These are phyloP conservation scores for Cotoneaster glaucophyllus DNA, from an alignment of 306 rosid species.

Conservation along the genomic window DNA sequence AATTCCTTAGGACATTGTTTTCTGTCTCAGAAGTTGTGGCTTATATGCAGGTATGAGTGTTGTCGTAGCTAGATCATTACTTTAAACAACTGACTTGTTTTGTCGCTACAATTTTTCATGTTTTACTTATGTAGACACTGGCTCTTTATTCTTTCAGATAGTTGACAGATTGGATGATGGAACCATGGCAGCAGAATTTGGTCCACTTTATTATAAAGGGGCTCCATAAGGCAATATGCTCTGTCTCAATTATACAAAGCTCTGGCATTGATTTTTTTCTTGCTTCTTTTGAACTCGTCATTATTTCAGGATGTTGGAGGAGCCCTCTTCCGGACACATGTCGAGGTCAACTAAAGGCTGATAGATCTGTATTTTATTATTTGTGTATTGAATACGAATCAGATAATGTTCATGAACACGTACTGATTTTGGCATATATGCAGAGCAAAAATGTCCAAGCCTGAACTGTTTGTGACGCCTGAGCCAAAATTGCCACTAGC, in stretches of 20 bases:
- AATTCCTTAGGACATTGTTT: conserved; percentile 85
- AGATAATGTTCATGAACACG: conserved; percentile 6
- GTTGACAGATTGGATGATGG: conserved; percentile 92
- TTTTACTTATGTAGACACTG: background rate
- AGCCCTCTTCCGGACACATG: conserved; percentile 96
- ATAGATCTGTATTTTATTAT: background rate
- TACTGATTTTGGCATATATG: conserved; percentile 29
- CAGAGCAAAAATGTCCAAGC: conserved; percentile 97
- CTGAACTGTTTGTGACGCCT: conserved; percentile 90
- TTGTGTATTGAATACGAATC: background rate
- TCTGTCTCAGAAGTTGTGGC: conserved; percentile 99
- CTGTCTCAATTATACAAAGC: background rate
- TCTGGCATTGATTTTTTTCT: conserved; percentile 11
- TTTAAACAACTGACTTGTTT: background rate
- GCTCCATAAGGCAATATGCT: conserved; percentile 68
- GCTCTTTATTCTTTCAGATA: conserved; percentile 52
- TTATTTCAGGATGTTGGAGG: conserved; percentile 83
- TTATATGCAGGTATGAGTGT: conserved; percentile 74
- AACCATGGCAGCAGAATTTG: conserved; percentile 56
- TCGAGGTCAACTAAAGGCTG: conserved; percentile 96
- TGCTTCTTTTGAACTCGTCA: conserved; percentile 26
- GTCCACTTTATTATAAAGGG: conserved; percentile 81
- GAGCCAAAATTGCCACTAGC: conserved; percentile 87
- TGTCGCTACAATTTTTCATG: background rate
- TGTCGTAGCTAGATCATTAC: background rate